These are phyloP conservation scores for Cercophora samala DNA, from an alignment of 495 filamentous ascomycete species.

Conservation along the genomic window DNA sequence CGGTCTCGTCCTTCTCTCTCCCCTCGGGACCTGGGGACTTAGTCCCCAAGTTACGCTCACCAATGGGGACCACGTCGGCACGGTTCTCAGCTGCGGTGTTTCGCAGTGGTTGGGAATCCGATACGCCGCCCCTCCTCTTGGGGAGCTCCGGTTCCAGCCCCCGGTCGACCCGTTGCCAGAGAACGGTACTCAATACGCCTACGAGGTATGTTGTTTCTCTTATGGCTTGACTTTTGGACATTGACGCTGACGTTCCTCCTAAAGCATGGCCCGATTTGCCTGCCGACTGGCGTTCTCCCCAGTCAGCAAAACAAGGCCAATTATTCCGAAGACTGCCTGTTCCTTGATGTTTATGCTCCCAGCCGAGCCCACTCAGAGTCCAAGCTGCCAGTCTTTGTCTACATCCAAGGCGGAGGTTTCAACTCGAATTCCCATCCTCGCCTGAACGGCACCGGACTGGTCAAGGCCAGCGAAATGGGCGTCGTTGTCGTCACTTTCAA, in stretches of 20 bases:
- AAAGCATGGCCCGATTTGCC: constrained; percentile 48
- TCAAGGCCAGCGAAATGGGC: constrained; percentile 51
- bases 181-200: constrained; percentile 19
- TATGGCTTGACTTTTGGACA: background rate
- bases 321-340: constrained; percentile 64
- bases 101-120: constrained; percentile 43
- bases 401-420: constrained; percentile 69
- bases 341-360: constrained; percentile 66
- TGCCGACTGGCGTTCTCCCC: constrained; percentile 43
- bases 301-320: background rate
- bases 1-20: background rate
- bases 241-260: constrained; percentile 17
- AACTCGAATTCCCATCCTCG: constrained; percentile 58
- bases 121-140: constrained; percentile 42
- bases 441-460: constrained; percentile 58
- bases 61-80: constrained; percentile 39
- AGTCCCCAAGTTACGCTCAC: constrained; percentile 28
- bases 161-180: constrained; percentile 33
- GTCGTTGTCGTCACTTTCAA: constrained; percentile 72
- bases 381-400: constrained; percentile 64
- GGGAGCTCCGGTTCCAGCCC: constrained; percentile 35
- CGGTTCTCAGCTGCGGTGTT: constrained; percentile 29
- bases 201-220: constrained; percentile 31
- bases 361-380: constrained; percentile 43
- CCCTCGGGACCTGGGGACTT: background rate